These are phyloP conservation scores for Tritrichomonas musculus DNA, from an alignment of 208 protist species.

Conservation along the genomic window DNA sequence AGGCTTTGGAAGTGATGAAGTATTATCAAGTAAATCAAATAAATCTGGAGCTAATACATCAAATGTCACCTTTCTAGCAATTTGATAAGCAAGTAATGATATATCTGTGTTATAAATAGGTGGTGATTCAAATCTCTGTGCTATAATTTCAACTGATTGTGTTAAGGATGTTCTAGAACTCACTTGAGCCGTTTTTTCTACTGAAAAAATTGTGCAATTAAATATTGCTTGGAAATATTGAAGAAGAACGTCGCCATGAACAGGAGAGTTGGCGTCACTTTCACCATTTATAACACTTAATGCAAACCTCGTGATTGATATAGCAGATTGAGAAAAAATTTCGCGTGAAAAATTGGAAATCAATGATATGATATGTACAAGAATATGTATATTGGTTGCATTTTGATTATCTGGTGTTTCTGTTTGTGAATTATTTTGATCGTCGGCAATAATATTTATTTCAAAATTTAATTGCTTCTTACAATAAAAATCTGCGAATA, in stretches of 20 bases:
- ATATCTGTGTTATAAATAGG: neutral
- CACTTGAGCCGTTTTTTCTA: neutral
- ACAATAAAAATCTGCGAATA: neutral
- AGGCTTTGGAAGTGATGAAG: neutral
- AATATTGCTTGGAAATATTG: neutral
- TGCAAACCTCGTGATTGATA: neutral
- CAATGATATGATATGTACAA: neutral
- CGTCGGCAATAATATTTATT: too few species aligned
- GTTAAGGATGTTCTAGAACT: neutral
- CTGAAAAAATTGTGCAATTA: neutral
- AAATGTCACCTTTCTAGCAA: neutral
- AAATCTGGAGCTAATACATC: neutral
- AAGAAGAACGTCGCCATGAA: neutral
- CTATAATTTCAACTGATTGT: neutral
- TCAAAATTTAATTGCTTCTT: neutral
- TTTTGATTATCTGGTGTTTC: too few species aligned
- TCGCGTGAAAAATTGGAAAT: neutral
- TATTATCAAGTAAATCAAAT: neutral
- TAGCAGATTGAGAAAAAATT: neutral
- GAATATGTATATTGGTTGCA: neutral
- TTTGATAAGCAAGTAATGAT: neutral
- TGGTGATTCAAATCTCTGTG: neutral
- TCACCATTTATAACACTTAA: neutral
- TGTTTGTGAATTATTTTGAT: too few species aligned
- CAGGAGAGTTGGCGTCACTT: neutral